phyloP scores from a whole-genome alignment of 1,139 yeast genomes.

The Yamadazyma buinensis region DNA sequence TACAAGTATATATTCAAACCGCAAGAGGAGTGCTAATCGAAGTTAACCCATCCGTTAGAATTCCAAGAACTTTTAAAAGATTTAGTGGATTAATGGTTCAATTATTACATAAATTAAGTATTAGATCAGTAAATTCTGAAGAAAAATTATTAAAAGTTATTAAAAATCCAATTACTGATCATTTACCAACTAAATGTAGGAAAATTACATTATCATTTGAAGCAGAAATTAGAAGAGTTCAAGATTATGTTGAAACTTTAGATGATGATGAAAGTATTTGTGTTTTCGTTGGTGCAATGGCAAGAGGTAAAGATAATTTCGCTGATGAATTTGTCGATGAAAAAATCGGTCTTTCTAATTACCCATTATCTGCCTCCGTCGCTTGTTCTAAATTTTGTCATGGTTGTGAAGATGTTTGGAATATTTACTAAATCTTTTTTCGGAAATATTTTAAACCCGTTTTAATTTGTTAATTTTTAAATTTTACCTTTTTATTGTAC shows the following conservation, averaged over 20 bases:
- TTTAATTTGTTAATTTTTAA: no score
- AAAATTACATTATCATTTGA: slow-evolving; percentile 93
- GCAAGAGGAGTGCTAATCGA: slow-evolving; percentile 93
- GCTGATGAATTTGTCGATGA: slow-evolving; percentile 98
- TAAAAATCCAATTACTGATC: slow-evolving; percentile 95
- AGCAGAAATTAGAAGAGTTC: slow-evolving; percentile 82
- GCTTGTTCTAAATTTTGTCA: slow-evolving; percentile 98
- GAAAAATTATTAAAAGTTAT: slow-evolving; percentile 91
- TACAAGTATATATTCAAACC: slow-evolving; percentile 94
- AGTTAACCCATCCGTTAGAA: slow-evolving; percentile 93
- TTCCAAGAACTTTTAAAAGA: slow-evolving; percentile 96
- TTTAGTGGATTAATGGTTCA: slow-evolving; percentile 98
- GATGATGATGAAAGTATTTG: slow-evolving; percentile 92
- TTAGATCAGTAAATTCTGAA: slow-evolving; percentile 91
- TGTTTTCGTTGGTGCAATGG: slow-evolving; percentile 99
- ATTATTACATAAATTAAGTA: slow-evolving; percentile 83
- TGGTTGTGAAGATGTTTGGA: slow-evolving; percentile 98
- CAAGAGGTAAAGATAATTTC: slow-evolving; percentile 94
- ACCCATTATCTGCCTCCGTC: slow-evolving; percentile 94
- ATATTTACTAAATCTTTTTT: slow-evolving; percentile 39
- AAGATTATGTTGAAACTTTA: slow-evolving; percentile 77
- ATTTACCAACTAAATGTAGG: slow-evolving; percentile 92
- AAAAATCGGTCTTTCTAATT: slow-evolving; percentile 91
- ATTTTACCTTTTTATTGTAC: no score
- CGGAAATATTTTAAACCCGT: no score